phyloP scores from a whole-genome alignment of 768 basidiomycete species.

The Heimioporus sp. region DNA sequence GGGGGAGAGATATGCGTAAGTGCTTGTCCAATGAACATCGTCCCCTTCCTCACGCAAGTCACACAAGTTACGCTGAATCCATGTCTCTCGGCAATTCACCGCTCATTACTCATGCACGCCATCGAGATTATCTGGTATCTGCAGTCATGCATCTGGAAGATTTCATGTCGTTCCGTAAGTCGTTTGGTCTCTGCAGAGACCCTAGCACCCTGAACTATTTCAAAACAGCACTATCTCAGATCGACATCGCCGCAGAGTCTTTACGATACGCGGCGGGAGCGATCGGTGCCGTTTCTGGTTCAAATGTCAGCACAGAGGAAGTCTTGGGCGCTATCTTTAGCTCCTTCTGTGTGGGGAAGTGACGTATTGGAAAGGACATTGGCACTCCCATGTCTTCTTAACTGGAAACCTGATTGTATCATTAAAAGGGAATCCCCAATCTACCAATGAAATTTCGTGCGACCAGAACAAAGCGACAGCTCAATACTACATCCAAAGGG shows the following conservation, averaged over 20 bases:
- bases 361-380: neutral
- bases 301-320: constrained; percentile 74
- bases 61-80: constrained; percentile 17
- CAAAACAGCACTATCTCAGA: constrained; percentile 56
- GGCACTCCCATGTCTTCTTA: too few species aligned
- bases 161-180: constrained; percentile 30
- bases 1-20: constrained; percentile 26
- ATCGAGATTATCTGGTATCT: constrained; percentile 71
- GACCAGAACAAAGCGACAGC: neutral
- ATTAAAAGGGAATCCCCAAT: neutral
- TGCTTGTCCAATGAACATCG: neutral
- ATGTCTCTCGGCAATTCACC: constrained; percentile 37
- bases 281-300: constrained; percentile 81
- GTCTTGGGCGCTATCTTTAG: constrained; percentile 79
- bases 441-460: neutral
- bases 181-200: neutral
- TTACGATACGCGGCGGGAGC: constrained; percentile 82
- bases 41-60: neutral
- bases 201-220: constrained; percentile 1
- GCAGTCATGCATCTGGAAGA: constrained; percentile 43
- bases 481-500: neutral
- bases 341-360: constrained; percentile 91
- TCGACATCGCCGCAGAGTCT: constrained; percentile 85
- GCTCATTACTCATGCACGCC: constrained; percentile 76
- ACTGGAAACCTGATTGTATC: constrained; percentile 1